Base-by-base conservation (phyloP, 2,329 filamentous ascomycete species). In the Thermochaetoides dissita region DNA sequence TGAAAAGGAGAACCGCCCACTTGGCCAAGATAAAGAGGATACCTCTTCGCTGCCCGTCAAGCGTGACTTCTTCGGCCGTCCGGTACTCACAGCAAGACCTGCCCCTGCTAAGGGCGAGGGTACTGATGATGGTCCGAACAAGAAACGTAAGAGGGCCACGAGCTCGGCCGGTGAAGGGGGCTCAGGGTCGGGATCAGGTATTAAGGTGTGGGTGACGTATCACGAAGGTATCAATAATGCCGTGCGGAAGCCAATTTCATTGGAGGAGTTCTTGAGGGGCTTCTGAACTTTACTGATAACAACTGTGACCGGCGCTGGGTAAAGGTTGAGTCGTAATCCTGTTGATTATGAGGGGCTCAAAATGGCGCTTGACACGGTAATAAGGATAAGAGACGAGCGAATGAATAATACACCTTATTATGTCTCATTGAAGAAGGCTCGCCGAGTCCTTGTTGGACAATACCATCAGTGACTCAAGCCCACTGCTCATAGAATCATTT, bases 221-320 rank as follows among this genome's bases (percentile, higher is more conserved):
- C 79, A 94, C 55, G 88, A 95, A 63, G 88, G 88, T 0, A 79
- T 86, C 57, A 91, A 86, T 43, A 94, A 95, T 68, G 88, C 88
- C 8, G 88, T 95, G 46, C 72, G 83, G 59, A 94, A 94, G 59
- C 84, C 86, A 2, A 78, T 95, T 47, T 83, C 83, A 7, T 59
- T 94, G 58, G 71, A 74, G 47, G 88, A 94, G 59, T 73, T 95
- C 53, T 63, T 94, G 68, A 69, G 67, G 43, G 79, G 74, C 3
- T 55, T 87, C 34, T 54, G 40, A 38, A 24, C 8, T 5, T 24
- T 24, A 24, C 17, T 5, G 17, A 24, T 24, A 24, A 5, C 17
- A 24, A 3, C 17, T 24, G 17, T 24, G 17, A 24, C 17, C 17
- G 17, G 17, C 5, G 17, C 17, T 24, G 17, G 17, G 17, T 24